Evolutionary conservation across 2,329 filamentous ascomycete species (phyloP).

Genomic region (Stagonosporopsis vannaccii): DNA sequence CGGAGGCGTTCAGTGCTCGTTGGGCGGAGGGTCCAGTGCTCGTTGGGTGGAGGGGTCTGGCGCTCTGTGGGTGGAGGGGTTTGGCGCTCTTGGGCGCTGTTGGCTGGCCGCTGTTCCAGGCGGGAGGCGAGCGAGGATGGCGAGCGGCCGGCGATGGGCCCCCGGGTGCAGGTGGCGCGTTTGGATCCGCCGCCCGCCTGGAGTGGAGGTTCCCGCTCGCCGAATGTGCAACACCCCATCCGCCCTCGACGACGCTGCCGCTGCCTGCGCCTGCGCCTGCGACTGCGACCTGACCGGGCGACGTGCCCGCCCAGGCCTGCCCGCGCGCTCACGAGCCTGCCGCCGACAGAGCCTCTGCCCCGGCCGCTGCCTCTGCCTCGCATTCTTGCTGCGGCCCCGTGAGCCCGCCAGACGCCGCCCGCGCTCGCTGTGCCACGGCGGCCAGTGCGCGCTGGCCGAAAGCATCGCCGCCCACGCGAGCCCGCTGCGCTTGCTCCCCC

Average conservation of each 20-base stretch:
- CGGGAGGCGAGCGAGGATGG: slow-evolving; percentile 12
- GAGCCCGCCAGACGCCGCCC: slow-evolving; percentile 7
- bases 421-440: slow-evolving; percentile 11
- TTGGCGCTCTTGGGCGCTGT: no score
- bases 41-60: no score
- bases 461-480: slow-evolving; percentile 33
- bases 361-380: slow-evolving; percentile 5
- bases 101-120: slow-evolving; percentile 24
- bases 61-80: not conserved
- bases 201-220: slow-evolving; percentile 28
- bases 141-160: slow-evolving; percentile 2
- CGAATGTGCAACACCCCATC: slow-evolving; percentile 8
- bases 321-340: no score
- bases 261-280: slow-evolving; percentile 8
- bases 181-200: slow-evolving; percentile 16
- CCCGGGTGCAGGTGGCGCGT: slow-evolving; percentile 24
- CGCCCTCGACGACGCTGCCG: slow-evolving; percentile 2
- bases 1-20: not conserved
- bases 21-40: no score
- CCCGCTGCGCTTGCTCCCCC: slow-evolving; percentile 19
- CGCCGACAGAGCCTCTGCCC: no score
- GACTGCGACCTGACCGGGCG: slow-evolving; percentile 29
- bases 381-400: slow-evolving; percentile 15
- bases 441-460: slow-evolving; percentile 19
- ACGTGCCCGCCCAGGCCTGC: slow-evolving; percentile 24